A percentile compares a stretch with the other conserved stretches of the same genome.
phyloP scores from a whole-genome alignment of 371 early-diverging fungal genomes.

The Neoconidiobolus thromboides region DNA sequence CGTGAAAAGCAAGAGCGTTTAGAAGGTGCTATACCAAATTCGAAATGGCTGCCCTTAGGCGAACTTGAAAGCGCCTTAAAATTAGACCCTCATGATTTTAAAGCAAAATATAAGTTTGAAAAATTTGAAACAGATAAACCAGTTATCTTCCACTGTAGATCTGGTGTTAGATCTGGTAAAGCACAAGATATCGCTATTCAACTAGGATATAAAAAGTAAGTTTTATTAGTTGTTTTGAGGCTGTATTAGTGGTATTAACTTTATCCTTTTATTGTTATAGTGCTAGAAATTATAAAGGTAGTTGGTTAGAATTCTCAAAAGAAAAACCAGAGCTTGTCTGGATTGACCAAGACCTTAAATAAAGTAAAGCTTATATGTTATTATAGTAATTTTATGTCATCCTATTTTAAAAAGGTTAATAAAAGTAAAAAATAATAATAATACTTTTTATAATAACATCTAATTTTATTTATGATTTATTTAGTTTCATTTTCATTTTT shows the following conservation, averaged over 20 bases:
- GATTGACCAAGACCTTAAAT: too few species aligned
- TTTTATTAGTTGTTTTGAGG: neutral
- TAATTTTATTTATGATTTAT: too few species aligned
- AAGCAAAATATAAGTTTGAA: constrained; percentile 12
- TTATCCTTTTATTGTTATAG: neutral
- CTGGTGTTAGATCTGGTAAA: constrained; percentile 23
- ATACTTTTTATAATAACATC: too few species aligned
- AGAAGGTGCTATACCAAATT: constrained; percentile 28
- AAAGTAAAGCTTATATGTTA: too few species aligned
- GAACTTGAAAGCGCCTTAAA: constrained; percentile 23
- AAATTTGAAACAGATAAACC: constrained; percentile 15
- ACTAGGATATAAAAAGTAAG: constrained; percentile 3
- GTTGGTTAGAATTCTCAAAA: constrained; percentile 25
- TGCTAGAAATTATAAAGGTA: constrained; percentile 29
- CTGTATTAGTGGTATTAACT: neutral
- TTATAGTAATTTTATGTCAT: too few species aligned
- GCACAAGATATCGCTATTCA: constrained; percentile 23
- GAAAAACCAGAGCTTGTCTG: neutral
- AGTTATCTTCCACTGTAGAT: constrained; percentile 30
- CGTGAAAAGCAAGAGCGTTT: constrained; percentile 25
- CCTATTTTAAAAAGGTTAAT: too few species aligned
- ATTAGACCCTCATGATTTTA: constrained; percentile 18
- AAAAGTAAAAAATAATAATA: too few species aligned
- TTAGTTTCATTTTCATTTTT: too few species aligned
- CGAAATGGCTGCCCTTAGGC: constrained; percentile 25